Conservation (phyloP, 1,284 basidiomycete genomes). For the Bondarzewia mesenterica region DNA sequence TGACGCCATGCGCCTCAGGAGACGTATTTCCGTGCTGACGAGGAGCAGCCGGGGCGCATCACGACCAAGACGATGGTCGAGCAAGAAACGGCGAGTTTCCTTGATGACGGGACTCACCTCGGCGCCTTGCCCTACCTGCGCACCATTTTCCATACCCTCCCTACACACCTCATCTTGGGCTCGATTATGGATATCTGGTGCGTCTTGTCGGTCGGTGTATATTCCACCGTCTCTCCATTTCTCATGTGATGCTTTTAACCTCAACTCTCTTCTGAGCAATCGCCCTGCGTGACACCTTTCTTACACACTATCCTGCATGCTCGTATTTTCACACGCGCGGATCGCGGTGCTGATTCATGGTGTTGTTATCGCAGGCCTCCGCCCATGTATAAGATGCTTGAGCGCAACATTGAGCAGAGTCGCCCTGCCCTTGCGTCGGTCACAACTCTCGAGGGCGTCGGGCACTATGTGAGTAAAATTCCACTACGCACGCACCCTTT, state of each 20-base stretch:
- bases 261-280: background rate
- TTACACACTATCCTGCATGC: background rate
- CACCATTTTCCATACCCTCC: slow-evolving; percentile 9
- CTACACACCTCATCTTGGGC: slow-evolving; percentile 11
- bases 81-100: slow-evolving; percentile 13
- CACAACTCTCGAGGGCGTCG: slow-evolving; percentile 8
- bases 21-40: slow-evolving; percentile 12
- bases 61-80: slow-evolving; percentile 15
- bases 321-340: background rate
- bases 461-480: slow-evolving; percentile 13
- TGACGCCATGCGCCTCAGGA: too few relatives aligned
- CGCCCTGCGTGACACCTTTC: background rate
- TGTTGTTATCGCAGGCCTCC: slow-evolving; percentile 6
- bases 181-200: slow-evolving; percentile 10
- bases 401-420: slow-evolving; percentile 3
- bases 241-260: too few relatives aligned
- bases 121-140: slow-evolving; percentile 7
- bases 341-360: too few relatives aligned
- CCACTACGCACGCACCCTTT: too few relatives aligned
- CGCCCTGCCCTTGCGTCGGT: slow-evolving; percentile 9
- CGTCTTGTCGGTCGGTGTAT: too few relatives aligned
- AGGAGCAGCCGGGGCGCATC: slow-evolving; percentile 6
- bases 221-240: too few relatives aligned
- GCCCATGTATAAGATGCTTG: slow-evolving; percentile 7
- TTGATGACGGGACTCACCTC: slow-evolving; percentile 10